A percentile compares a stretch with the other conserved stretches of the same genome.
These are phyloP conservation scores for Rhizopus arrhizus DNA, from an alignment of 371 early-diverging fungal species.

Conservation along the genomic window DNA sequence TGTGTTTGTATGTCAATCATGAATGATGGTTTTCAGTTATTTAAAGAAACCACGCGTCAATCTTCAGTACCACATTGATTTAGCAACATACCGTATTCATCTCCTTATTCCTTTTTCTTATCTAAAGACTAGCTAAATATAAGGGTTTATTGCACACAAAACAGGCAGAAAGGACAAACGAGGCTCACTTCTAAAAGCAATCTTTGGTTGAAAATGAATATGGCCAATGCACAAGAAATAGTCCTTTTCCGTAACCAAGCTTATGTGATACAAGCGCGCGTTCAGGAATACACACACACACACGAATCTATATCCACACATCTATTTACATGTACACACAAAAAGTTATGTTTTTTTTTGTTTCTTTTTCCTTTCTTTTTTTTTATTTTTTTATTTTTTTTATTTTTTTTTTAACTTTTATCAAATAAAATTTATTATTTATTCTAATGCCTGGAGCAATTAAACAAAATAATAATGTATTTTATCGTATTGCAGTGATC, in stretches of 20 bases:
- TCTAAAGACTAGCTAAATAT: too few relatives aligned
- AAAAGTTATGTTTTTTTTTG: constrained; percentile 9
- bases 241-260: not conserved
- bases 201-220: not conserved
- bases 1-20: too few relatives aligned
- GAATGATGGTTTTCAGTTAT: too few relatives aligned
- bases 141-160: too few relatives aligned
- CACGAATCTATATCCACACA: not conserved
- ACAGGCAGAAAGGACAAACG: too few relatives aligned
- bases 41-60: too few relatives aligned
- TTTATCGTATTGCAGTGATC: constrained; percentile 22
- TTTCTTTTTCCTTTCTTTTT: constrained; percentile 6
- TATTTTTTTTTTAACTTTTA: not conserved
- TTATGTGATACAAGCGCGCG: constrained; percentile 4
- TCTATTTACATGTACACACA: constrained; percentile 1
- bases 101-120: too few relatives aligned
- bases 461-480: not conserved
- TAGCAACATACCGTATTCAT: too few relatives aligned
- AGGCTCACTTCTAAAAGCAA: not conserved
- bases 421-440: not conserved
- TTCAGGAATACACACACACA: constrained; percentile 6
- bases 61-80: too few relatives aligned
- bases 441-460: constrained; percentile 15
- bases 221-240: constrained; percentile 15
- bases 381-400: not conserved